Conservation (phyloP, 257 asterid genomes). For the Coffea canephora region DNA sequence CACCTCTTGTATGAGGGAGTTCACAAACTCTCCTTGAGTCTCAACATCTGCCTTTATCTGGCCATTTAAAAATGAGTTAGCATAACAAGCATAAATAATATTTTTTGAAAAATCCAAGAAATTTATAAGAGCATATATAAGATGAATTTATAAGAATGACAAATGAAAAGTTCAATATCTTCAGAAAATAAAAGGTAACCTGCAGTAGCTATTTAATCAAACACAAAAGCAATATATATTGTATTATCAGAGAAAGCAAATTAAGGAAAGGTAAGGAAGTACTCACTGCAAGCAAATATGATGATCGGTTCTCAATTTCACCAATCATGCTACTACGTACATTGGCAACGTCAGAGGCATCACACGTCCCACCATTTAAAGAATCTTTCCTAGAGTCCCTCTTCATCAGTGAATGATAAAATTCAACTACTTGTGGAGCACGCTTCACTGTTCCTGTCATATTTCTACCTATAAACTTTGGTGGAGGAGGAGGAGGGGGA, state of each 20-base stretch:
- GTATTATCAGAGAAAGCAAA: neutral
- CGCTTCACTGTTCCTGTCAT: constrained; percentile 63
- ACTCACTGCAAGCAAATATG: constrained; percentile 87
- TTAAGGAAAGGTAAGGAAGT: constrained; percentile 3
- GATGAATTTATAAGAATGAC: no score
- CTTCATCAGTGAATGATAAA: constrained; percentile 89
- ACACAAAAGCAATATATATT: no score
- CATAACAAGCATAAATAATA: neutral
- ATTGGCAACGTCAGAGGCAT: constrained; percentile 61
- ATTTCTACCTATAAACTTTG: constrained; percentile 46
- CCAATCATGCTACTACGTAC: constrained; percentile 91
- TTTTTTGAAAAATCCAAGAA: no score
- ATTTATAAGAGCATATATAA: no score
- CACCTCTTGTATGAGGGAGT: constrained; percentile 74
- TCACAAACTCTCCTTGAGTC: constrained; percentile 91
- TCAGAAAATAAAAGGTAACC: no score
- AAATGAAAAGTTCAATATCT: no score
- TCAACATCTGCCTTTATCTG: constrained; percentile 91
- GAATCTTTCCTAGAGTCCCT: constrained; percentile 88
- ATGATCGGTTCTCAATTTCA: constrained; percentile 85
- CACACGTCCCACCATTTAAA: constrained; percentile 58
- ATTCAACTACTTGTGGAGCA: constrained; percentile 87
- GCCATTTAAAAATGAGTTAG: constrained; percentile 3
- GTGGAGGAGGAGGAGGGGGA: constrained; percentile 80
- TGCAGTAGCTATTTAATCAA: no score